A percentile compares a stretch with the other conserved stretches of the same genome.
These are phyloP conservation scores for Fraxinus albicans DNA, from an alignment of 305 asterid species.

Conservation along the genomic window DNA sequence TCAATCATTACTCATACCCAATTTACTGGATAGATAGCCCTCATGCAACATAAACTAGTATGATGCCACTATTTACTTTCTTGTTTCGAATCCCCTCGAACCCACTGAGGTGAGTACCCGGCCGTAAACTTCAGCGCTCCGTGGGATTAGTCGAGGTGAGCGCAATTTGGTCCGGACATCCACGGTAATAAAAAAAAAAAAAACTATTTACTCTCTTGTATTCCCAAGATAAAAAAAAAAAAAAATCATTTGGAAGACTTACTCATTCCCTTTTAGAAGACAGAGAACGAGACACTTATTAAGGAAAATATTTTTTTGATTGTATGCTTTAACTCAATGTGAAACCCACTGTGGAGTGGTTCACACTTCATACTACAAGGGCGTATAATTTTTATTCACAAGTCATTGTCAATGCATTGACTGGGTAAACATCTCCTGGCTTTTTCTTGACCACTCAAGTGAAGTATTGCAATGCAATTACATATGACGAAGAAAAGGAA, in stretches of 20 bases:
- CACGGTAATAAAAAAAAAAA: too few species aligned
- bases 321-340: not conserved
- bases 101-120: too few species aligned
- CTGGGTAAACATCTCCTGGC: not conserved
- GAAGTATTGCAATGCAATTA: not conserved
- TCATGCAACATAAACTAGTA: slow-evolving; percentile 6
- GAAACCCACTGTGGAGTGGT: not conserved
- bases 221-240: not conserved
- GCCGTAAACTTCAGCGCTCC: too few species aligned
- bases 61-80: not conserved
- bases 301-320: not conserved
- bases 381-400: not conserved
- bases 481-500: not conserved
- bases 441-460: not conserved
- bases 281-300: not conserved
- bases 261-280: not conserved
- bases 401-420: not conserved
- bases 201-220: not conserved
- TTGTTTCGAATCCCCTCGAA: too few species aligned
- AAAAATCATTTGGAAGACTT: not conserved
- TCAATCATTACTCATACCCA: not conserved
- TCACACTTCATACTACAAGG: not conserved
- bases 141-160: too few species aligned
- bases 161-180: too few species aligned
- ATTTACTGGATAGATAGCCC: not conserved